Percentiles rank a stretch among this genome's conserved stretches.
phyloP scores from a whole-genome alignment of 768 basidiomycete species.

The Ramaria sp. region DNA sequence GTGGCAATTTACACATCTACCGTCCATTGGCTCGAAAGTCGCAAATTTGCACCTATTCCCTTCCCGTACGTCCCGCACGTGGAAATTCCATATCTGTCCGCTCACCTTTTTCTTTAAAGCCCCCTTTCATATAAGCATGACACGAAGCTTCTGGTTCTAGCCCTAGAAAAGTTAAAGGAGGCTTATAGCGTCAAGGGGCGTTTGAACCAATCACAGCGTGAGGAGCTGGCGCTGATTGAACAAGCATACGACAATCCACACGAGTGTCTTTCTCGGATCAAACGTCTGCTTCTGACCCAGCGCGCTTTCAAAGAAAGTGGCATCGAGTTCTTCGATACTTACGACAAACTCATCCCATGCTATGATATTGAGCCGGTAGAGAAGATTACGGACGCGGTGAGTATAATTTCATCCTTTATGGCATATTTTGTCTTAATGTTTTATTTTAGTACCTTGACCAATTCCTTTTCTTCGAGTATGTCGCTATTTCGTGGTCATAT shows the following conservation, averaged over 20 bases:
- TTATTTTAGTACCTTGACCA: slow-evolving; percentile 76
- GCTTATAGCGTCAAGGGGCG: slow-evolving; percentile 98
- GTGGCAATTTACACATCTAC: slow-evolving; percentile 98
- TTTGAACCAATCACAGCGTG: slow-evolving; percentile 94
- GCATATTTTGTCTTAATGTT: slow-evolving; percentile 12
- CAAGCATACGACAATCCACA: slow-evolving; percentile 99
- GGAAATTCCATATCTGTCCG: neutral
- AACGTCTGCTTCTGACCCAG: slow-evolving; percentile 91
- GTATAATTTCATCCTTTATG: slow-evolving; percentile 19
- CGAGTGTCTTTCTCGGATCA: slow-evolving; percentile 97
- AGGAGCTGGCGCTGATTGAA: slow-evolving; percentile 95
- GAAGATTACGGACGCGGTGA: slow-evolving; percentile 96
- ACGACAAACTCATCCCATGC: slow-evolving; percentile 96
- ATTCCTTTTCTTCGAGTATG: slow-evolving; percentile 91
- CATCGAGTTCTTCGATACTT: slow-evolving; percentile 94
- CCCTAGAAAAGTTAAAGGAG: slow-evolving; percentile 96
- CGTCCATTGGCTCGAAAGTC: slow-evolving; percentile 96
- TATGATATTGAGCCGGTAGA: slow-evolving; percentile 99
- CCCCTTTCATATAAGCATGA: slow-evolving; percentile 99
- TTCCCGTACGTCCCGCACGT: slow-evolving; percentile 59
- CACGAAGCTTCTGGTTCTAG: slow-evolving; percentile 92
- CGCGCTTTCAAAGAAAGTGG: slow-evolving; percentile 98
- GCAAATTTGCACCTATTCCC: slow-evolving; percentile 97
- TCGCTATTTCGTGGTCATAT: neutral
- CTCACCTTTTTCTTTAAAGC: slow-evolving; percentile 22